phyloP scores from a whole-genome alignment of 2,329 filamentous ascomycete genomes.

The Fusarium miscanthi region DNA sequence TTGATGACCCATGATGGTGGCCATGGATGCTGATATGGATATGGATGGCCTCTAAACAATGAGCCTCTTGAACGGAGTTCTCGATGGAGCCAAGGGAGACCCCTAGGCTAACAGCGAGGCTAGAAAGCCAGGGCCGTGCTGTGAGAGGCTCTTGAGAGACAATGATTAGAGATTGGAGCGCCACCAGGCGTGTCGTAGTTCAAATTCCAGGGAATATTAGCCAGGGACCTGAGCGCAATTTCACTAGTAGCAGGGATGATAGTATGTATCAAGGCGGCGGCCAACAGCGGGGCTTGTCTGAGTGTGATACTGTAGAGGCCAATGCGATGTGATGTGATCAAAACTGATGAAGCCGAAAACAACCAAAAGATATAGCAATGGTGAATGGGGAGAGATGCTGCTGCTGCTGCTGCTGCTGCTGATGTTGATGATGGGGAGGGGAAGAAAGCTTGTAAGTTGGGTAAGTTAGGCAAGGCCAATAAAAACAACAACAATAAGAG shows the following conservation, averaged over 20 bases:
- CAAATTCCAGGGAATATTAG: slow-evolving; percentile 30
- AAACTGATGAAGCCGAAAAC: slow-evolving; percentile 26
- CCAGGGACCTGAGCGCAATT: slow-evolving; percentile 41
- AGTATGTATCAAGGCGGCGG: slow-evolving; percentile 27
- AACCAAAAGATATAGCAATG: slow-evolving; percentile 35
- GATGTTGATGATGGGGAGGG: slow-evolving; percentile 18
- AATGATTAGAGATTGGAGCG: slow-evolving; percentile 32
- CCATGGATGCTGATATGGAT: slow-evolving; percentile 17
- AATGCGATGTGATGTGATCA: slow-evolving; percentile 15
- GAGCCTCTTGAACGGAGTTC: slow-evolving; percentile 1
- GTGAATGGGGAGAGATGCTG: slow-evolving; percentile 18
- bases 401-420: neutral
- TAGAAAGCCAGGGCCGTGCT: slow-evolving; percentile 19
- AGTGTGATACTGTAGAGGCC: slow-evolving; percentile 7
- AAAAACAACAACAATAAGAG: slow-evolving; percentile 34
- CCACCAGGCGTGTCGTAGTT: slow-evolving; percentile 31
- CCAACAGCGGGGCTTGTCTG: slow-evolving; percentile 41
- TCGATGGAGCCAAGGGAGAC: slow-evolving; percentile 22
- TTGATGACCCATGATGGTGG: slow-evolving; percentile 31
- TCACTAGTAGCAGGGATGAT: slow-evolving; percentile 41
- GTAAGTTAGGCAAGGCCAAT: slow-evolving; percentile 11
- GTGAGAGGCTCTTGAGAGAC: slow-evolving; percentile 28
- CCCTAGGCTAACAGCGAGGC: slow-evolving; percentile 14
- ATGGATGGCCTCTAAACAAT: neutral
- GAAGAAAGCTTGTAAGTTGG: neutral